Base-by-base conservation (phyloP, 2,329 filamentous ascomycete genomes). In the Aureobasidium sp. region DNA sequence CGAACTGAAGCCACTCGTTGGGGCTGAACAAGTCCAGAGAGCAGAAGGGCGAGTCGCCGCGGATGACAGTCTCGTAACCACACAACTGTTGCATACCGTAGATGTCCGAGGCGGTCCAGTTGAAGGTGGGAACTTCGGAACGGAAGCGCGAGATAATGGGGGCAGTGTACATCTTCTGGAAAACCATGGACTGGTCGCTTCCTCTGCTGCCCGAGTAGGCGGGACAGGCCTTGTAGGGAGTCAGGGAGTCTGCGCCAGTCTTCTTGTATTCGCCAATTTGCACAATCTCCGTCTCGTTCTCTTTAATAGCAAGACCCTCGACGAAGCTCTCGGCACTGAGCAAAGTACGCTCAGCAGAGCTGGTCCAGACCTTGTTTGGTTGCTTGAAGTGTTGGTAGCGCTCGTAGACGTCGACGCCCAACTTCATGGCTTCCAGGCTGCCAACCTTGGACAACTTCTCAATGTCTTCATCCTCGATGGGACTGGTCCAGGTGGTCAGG, bases 1-100 rank as follows among this genome's bases (percentile, higher is more conserved):
- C 85, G 65, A 88, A 89, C 66, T 81, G 73, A 32, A 80, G 75
- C 60, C 87, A 77, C 70, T 89, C 86, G 3, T 83, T 75, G 37
- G 86, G 76, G 3, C 80, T 85, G 67, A 87, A 85, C 16, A 86
- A 76, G 55, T 76, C 75, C 0, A 83, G 75, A 59, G 82, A 78
- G 69, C 86, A 89, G 76, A 83, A 88, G 0, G 85, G 83, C 5
- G 83, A 87, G 2, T 73, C 74, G 1, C 86, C 86, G 0, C 78
- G 83, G 65, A 89, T 87, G 67, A 89, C 86, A 3, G 81, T 84
- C 67, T 90, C 86, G 63, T 87, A 89, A 3, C 85, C 86, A 66
- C 86, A 90, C n/a, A 88, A 77, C 66, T 89, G 88, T 0, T 85
- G 85, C 54, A 89, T 85, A 37, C 81, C 86, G 59, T 85, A 82